Conservation (phyloP, 805 yeast genomes). For the Alloascoidea hylecoeti region DNA sequence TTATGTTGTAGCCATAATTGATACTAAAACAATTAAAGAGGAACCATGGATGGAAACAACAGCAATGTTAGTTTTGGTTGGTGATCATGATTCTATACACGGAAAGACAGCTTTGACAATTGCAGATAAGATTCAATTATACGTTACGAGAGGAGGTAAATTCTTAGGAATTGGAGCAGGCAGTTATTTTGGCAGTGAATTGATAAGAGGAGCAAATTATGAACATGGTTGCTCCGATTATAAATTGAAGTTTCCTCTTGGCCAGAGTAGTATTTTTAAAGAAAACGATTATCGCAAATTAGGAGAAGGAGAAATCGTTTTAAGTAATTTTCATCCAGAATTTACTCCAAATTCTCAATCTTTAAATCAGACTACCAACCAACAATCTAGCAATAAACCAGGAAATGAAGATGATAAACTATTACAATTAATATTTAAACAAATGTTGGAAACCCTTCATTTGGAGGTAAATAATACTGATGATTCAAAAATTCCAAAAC, state of each 20-base stretch:
- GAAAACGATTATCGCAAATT: constrained; percentile 56
- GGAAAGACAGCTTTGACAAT: constrained; percentile 74
- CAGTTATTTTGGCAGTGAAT: constrained; percentile 51
- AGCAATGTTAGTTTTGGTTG: constrained; percentile 74
- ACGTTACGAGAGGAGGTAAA: constrained; percentile 66
- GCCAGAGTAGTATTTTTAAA: too few species aligned
- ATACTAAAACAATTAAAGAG: constrained; percentile 40
- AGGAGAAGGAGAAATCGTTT: constrained; percentile 64
- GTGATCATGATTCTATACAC: constrained; percentile 69
- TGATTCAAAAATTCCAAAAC: constrained; percentile 34
- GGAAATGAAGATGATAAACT: constrained; percentile 28
- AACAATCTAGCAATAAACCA: constrained; percentile 20
- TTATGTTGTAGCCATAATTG: constrained; percentile 72
- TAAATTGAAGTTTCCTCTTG: constrained; percentile 21
- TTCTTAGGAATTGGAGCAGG: constrained; percentile 93
- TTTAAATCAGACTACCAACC: constrained; percentile 15
- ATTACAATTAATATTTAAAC: constrained; percentile 37
- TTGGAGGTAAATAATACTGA: constrained; percentile 47
- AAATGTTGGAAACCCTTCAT: constrained; percentile 45
- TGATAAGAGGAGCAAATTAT: constrained; percentile 86
- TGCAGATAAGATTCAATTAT: constrained; percentile 42
- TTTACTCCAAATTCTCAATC: constrained; percentile 39
- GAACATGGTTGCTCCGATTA: constrained; percentile 50
- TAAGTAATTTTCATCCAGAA: constrained; percentile 88
- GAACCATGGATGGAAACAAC: constrained; percentile 90